Evolutionary conservation across 2,329 filamentous ascomycete genomes (phyloP).

Genomic region (Ophiostoma triangulosporum): DNA sequence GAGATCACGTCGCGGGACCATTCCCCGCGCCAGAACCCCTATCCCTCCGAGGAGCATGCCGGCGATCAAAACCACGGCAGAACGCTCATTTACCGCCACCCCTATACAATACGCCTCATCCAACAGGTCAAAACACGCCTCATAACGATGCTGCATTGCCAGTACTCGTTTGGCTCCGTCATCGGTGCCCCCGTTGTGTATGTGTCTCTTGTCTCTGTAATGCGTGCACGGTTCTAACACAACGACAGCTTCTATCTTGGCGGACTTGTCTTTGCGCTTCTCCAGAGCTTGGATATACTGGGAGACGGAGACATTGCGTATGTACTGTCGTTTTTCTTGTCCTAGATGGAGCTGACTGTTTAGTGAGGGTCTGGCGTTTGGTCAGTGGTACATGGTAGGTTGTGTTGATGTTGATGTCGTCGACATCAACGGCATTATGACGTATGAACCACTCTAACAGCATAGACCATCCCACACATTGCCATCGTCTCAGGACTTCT

Average conservation of each 20-base stretch:
- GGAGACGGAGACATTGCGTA: conserved; percentile 14
- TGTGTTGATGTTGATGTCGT: neutral
- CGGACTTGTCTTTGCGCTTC: conserved; percentile 16
- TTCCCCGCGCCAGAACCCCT: conserved; percentile 11
- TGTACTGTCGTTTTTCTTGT: too few relatives aligned
- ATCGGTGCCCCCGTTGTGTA: conserved; percentile 17
- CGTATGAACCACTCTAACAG: too few relatives aligned
- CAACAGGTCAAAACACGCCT: conserved; percentile 4
- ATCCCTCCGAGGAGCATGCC: too few relatives aligned
- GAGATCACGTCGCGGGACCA: neutral
- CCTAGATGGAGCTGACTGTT: too few relatives aligned
- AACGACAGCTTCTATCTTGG: conserved; percentile 17
- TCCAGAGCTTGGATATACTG: conserved; percentile 13
- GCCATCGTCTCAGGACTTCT: conserved; percentile 17
- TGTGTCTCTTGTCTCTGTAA: neutral
- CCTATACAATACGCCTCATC: neutral
- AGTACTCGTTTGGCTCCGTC: conserved; percentile 17
- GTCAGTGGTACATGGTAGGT: conserved; percentile 16
- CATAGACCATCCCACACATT: conserved; percentile 17
- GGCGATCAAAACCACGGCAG: too few relatives aligned
- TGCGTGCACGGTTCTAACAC: neutral
- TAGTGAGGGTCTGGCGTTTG: conserved; percentile 12
- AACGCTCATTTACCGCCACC: neutral
- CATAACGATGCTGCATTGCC: conserved; percentile 17
- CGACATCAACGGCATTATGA: too few relatives aligned